These are phyloP conservation scores for Microglena sp. DNA, from an alignment of 139 green algal genomes.

Conservation along the genomic window DNA sequence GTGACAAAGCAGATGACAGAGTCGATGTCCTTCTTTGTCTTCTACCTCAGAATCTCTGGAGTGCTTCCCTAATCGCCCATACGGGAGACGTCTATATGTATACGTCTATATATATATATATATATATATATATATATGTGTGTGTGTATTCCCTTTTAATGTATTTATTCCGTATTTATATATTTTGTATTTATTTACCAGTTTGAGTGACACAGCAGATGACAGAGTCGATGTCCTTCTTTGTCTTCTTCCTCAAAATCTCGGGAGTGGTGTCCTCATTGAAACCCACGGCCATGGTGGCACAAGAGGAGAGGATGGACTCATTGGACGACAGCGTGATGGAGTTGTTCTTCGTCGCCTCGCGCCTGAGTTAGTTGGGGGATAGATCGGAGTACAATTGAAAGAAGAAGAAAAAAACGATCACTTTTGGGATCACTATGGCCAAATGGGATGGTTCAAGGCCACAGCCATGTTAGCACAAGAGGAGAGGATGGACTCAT, in stretches of 20 bases:
- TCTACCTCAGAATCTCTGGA: not conserved
- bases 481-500: too few species aligned
- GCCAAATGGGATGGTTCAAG: too few species aligned
- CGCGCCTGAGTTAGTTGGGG: conserved; percentile 7
- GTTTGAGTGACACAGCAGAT: conserved; percentile 9
- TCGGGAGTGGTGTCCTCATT: conserved; percentile 25
- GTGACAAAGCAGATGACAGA: not conserved
- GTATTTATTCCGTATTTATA: too few species aligned
- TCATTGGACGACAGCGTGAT: conserved; percentile 20
- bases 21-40: not conserved
- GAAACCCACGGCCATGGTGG: conserved; percentile 29
- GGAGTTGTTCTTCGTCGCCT: conserved; percentile 11
- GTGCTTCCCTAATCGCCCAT: not conserved
- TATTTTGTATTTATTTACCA: not conserved
- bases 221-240: not conserved
- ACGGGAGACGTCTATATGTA: too few species aligned
- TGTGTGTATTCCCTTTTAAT: too few species aligned
- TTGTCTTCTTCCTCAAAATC: conserved; percentile 2
- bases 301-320: conserved; percentile 22
- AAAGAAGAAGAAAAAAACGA: too few species aligned
- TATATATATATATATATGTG: too few species aligned
- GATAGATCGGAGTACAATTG: too few species aligned
- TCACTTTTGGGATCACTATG: too few species aligned
- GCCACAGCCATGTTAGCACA: too few species aligned
- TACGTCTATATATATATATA: too few species aligned